Evolutionary conservation across 176 grass and related monocot genomes (phyloP).

Genomic region (Oryza nivara): DNA sequence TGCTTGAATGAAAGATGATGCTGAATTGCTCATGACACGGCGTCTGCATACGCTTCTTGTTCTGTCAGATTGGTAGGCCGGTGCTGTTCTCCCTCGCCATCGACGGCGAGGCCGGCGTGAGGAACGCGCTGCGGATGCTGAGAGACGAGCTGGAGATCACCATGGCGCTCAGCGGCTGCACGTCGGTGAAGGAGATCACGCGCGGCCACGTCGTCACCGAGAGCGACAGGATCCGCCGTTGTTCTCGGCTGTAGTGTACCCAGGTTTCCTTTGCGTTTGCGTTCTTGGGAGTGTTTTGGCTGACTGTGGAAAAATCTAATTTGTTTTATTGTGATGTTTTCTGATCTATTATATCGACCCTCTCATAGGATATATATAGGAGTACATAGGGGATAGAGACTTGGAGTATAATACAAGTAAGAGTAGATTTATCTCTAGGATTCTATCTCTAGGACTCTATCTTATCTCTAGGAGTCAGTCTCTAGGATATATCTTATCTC

Average conservation of each 20-base stretch:
- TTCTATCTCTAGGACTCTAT: too few relatives aligned
- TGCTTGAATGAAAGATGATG: not conserved
- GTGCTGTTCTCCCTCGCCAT: conserved; percentile 76
- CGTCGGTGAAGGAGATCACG: conserved; percentile 71
- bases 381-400: too few relatives aligned
- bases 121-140: conserved; percentile 69
- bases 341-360: too few relatives aligned
- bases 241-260: conserved; percentile 39
- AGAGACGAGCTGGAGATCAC: conserved; percentile 78
- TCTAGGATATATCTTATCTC: too few relatives aligned
- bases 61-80: conserved; percentile 72
- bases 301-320: too few relatives aligned
- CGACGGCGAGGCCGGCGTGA: conserved; percentile 77
- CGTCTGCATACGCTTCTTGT: not conserved
- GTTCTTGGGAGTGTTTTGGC: not conserved
- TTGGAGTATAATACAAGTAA: too few relatives aligned
- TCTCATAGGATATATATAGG: too few relatives aligned
- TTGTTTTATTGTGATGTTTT: too few relatives aligned
- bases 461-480: too few relatives aligned
- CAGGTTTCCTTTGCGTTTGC: not conserved
- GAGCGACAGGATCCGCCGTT: conserved; percentile 42
- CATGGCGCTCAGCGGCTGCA: conserved; percentile 79
- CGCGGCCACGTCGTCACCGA: conserved; percentile 60
- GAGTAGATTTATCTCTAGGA: too few relatives aligned
- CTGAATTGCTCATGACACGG: not conserved